These are phyloP conservation scores for Diplosphaera chodatii DNA, from an alignment of 139 green algal genomes.

Conservation along the genomic window DNA sequence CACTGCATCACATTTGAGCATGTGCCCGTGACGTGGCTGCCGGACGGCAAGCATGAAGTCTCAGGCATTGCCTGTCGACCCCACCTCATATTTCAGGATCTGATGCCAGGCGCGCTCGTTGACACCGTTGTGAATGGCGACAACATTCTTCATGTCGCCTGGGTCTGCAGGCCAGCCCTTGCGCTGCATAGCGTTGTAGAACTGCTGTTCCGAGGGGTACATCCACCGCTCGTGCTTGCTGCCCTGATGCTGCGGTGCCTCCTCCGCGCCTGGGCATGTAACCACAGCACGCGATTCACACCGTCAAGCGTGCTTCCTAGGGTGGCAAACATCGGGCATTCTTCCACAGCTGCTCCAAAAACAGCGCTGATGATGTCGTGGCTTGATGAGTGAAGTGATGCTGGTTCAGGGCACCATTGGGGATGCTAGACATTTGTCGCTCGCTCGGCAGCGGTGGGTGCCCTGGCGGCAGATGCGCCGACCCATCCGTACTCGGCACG, in stretches of 20 bases:
- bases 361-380: too few species aligned
- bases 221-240: constrained; percentile 45
- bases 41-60: too few species aligned
- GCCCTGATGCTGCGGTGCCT: constrained; percentile 5
- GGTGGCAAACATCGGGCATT: too few species aligned
- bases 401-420: not conserved
- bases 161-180: constrained; percentile 81
- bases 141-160: constrained; percentile 79
- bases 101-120: constrained; percentile 85
- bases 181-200: constrained; percentile 87
- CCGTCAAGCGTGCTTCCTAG: too few species aligned
- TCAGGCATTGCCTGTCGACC: too few species aligned
- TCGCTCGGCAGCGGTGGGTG: not conserved
- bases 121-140: constrained; percentile 91
- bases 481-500: not conserved
- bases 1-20: too few species aligned
- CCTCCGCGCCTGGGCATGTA: not conserved
- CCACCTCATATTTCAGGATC: not conserved
- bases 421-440: not conserved
- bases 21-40: too few species aligned
- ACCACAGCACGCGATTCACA: not conserved
- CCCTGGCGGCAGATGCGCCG: not conserved
- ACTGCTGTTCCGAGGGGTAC: constrained; percentile 88
- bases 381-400: too few species aligned
- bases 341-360: not conserved